Evolutionary conservation across 345 rosid genomes (phyloP).

Genomic region (Pistacia integerrima): DNA sequence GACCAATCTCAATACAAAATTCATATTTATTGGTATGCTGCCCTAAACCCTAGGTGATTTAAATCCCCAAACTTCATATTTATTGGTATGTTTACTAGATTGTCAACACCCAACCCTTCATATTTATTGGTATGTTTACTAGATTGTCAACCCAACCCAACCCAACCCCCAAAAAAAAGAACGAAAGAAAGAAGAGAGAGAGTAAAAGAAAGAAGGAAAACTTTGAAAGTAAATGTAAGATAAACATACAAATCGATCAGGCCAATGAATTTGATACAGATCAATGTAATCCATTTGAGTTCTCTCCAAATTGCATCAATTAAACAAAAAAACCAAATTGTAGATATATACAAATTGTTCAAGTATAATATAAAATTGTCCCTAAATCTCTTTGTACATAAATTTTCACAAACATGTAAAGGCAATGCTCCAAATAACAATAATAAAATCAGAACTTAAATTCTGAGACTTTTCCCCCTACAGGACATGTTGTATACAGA

Average conservation of each 20-base stretch:
- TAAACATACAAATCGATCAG: conserved; percentile 70
- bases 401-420: neutral
- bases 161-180: too few species aligned
- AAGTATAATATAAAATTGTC: neutral
- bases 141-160: too few species aligned
- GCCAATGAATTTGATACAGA: conserved; percentile 71
- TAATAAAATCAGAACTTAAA: neutral
- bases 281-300: conserved; percentile 57
- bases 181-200: too few species aligned
- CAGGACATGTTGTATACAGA: too few species aligned
- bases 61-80: too few species aligned
- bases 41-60: too few species aligned
- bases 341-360: neutral
- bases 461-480: neutral
- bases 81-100: too few species aligned
- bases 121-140: too few species aligned
- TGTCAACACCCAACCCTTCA: too few species aligned
- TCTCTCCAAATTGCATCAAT: conserved; percentile 45
- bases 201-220: too few species aligned
- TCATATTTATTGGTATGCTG: too few species aligned
- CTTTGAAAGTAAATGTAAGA: conserved; percentile 1
- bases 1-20: neutral
- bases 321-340: conserved; percentile 10
- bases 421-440: neutral
- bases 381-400: neutral